Percentiles rank a stretch among this genome's conserved stretches.
These are phyloP conservation scores for Puccinia sorghi DNA, from an alignment of 1,284 basidiomycete species.

Conservation along the genomic window DNA sequence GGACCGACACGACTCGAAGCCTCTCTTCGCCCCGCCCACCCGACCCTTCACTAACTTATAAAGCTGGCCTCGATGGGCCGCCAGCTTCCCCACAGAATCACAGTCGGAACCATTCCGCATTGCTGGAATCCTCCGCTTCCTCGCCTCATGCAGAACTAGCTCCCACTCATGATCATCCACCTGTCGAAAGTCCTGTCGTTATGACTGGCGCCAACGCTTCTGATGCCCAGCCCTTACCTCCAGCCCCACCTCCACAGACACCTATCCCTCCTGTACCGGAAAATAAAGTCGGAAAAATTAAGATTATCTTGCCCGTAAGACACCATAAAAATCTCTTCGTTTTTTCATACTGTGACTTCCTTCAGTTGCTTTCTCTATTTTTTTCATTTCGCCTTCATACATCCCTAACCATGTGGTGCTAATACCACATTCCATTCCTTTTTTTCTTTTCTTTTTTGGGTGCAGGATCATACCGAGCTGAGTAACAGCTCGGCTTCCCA, in stretches of 20 bases:
- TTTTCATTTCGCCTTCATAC: background rate
- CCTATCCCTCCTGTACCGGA: background rate
- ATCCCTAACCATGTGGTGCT: too few species aligned
- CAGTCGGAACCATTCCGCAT: background rate
- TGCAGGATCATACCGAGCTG: slow-evolving; percentile 18
- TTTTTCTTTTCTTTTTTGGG: background rate
- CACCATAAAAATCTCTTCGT: background rate
- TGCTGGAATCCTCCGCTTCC: too few species aligned
- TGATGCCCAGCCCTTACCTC: background rate
- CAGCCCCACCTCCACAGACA: background rate
- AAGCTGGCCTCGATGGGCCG: too few species aligned
- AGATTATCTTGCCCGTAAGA: slow-evolving; percentile 25
- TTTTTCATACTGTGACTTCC: too few species aligned
- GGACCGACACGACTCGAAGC: background rate
- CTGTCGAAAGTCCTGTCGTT: background rate
- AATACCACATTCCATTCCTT: background rate
- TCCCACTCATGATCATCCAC: background rate
- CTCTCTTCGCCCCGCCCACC: background rate
- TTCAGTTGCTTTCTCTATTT: too few species aligned
- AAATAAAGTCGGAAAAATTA: slow-evolving; percentile 1
- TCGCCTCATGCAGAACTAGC: background rate
- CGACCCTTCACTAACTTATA: too few species aligned
- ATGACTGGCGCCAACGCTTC: background rate
- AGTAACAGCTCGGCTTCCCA: background rate
- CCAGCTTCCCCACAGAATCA: background rate